Evolutionary conservation across 2,329 filamentous ascomycete genomes (phyloP).

Genomic region (Xylariaceae sp.): DNA sequence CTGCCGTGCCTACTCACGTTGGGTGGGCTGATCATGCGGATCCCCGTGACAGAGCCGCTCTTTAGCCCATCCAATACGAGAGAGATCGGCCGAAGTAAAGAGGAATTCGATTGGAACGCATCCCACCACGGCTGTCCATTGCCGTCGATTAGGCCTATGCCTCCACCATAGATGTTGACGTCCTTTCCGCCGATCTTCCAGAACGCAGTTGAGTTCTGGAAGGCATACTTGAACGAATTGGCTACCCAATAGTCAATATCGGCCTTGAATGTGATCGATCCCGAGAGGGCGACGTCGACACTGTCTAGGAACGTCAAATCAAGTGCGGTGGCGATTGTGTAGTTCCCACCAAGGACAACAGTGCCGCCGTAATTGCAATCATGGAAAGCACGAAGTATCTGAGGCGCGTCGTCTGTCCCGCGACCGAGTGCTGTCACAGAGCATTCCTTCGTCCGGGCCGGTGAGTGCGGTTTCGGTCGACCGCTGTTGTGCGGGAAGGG

Average conservation of each 20-base stretch:
- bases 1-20: conserved; percentile 21
- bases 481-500: conserved; percentile 31
- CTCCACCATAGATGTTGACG: conserved; percentile 70
- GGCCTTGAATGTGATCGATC: conserved; percentile 65
- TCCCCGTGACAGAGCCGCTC: conserved; percentile 27
- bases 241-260: conserved; percentile 74
- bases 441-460: conserved; percentile 22
- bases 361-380: conserved; percentile 69
- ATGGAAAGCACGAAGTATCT: conserved; percentile 60
- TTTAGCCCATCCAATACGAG: conserved; percentile 29
- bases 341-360: conserved; percentile 64
- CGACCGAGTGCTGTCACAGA: conserved; percentile 18
- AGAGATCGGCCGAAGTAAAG: conserved; percentile 27
- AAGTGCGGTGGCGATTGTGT: conserved; percentile 68
- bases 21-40: conserved; percentile 30
- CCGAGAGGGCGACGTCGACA: conserved; percentile 65
- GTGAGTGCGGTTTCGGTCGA: conserved; percentile 17
- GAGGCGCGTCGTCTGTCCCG: conserved; percentile 35
- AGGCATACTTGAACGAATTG: conserved; percentile 67
- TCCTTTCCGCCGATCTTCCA: conserved; percentile 54
- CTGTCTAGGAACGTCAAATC: conserved; percentile 69
- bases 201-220: conserved; percentile 67
- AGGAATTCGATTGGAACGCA: conserved; percentile 54
- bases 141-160: conserved; percentile 57
- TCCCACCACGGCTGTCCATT: conserved; percentile 72